These are phyloP conservation scores for Lecanosticta acicola DNA, from an alignment of 2,329 filamentous ascomycete species.

Conservation along the genomic window DNA sequence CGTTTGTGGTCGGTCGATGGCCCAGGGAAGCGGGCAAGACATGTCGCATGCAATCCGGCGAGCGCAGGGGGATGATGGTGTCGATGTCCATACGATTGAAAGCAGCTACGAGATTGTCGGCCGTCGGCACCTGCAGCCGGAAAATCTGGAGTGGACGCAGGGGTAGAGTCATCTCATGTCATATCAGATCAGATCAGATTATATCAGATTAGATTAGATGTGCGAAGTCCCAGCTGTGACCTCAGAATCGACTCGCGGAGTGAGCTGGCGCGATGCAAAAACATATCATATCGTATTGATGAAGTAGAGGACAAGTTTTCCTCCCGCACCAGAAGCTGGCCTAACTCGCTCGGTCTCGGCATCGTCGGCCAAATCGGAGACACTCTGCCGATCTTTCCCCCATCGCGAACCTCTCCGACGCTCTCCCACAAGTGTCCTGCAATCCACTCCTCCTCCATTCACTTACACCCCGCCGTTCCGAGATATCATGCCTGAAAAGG, in stretches of 20 bases:
- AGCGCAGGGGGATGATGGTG: constrained; percentile 28
- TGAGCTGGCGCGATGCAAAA: too few relatives aligned
- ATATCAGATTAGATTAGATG: too few relatives aligned
- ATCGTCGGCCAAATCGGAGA: not conserved
- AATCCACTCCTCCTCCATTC: not conserved
- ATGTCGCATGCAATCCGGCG: constrained; percentile 25
- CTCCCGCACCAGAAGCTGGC: too few relatives aligned
- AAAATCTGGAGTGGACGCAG: not conserved
- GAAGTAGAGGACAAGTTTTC: not conserved
- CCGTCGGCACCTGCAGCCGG: constrained; percentile 25
- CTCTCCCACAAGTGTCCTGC: too few relatives aligned
- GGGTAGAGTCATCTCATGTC: too few relatives aligned
- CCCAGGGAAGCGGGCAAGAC: constrained; percentile 30
- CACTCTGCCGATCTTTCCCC: not conserved
- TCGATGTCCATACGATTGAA: constrained; percentile 31
- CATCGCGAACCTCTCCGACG: too few relatives aligned
- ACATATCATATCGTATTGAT: too few relatives aligned
- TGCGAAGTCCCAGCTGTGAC: too few relatives aligned
- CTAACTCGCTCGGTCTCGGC: not conserved
- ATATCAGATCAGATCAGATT: too few relatives aligned
- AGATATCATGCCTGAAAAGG: constrained; percentile 23
- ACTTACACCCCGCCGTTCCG: not conserved
- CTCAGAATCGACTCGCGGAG: too few relatives aligned
- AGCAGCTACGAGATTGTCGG: constrained; percentile 27
- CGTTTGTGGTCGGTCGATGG: constrained; percentile 24